A percentile compares a stretch with the other conserved stretches of the same genome.
These are phyloP conservation scores for Carex kokanica DNA, from an alignment of 176 grass and related monocot genomes.

Conservation along the genomic window DNA sequence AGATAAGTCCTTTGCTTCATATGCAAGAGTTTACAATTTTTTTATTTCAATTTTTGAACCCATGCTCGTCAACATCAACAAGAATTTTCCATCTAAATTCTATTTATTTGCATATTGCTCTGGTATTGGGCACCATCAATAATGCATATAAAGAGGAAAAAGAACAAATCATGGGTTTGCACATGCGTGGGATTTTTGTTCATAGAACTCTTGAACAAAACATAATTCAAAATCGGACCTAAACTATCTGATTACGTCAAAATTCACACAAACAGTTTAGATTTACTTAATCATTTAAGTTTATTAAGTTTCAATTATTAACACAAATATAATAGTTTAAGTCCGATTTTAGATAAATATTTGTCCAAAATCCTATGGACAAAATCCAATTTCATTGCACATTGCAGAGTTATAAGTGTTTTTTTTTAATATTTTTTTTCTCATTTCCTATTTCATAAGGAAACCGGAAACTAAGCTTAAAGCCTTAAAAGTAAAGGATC, in stretches of 20 bases:
- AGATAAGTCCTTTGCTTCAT: background rate
- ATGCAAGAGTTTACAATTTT: background rate
- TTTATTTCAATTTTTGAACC: background rate
- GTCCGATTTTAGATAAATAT: no score
- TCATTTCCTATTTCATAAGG: background rate
- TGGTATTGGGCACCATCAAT: background rate
- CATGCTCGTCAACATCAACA: background rate
- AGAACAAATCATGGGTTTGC: background rate
- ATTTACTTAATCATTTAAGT: no score
- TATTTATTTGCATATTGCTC: background rate
- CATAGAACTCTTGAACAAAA: no score
- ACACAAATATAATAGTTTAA: no score
- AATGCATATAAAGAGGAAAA: background rate
- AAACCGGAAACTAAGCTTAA: background rate
- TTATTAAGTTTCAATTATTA: no score
- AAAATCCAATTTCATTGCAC: background rate
- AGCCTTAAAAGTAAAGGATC: background rate
- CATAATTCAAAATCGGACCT: no score
- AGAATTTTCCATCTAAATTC: background rate
- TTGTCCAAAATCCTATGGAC: no score
- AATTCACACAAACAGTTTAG: no score
- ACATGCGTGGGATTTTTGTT: background rate
- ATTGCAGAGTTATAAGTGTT: background rate
- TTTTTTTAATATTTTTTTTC: background rate
- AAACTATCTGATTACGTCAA: no score